Evolutionary conservation across 2,329 filamentous ascomycete genomes (phyloP), one percentile per base, ranked within the genome.

Genomic region (Neofusicoccum kwambonambiense): DNA sequence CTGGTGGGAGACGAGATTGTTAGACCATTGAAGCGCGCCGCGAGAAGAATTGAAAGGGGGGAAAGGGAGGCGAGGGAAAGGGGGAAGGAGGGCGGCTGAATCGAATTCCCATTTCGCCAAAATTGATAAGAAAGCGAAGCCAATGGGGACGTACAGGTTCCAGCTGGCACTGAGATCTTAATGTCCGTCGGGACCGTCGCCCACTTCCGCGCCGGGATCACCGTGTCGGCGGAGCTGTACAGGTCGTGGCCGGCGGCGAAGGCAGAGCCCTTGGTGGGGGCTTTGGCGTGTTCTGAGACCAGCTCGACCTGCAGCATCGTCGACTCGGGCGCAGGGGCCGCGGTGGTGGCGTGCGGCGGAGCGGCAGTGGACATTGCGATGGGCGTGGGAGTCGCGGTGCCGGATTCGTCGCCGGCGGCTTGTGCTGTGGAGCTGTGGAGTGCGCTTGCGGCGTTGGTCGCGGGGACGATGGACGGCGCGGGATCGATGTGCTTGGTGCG

Each of bases 161-260:
- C 93, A 4, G 87, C 90, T 0, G 95, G 95, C 56, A 97, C 90
- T 31, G 93, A 91, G 80, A 99, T 94, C 71, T 89, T 88, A 68
- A 99, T 90, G 72, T 95, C 94, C 0, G 95, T 98, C 72, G 93
- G 90, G 42, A 98, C 93, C 35, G 97, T 81, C 0, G 83, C 92
- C 80, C 96, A 93, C 70, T 93, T 93, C 66, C 91, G 85, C 1
- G 90, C 88, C 0, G 93, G 93, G 64, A 99, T 89, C 2, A 86
- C 85, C 3, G 89, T 89, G 42, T 90, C 86, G 73, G 87, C 87
- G 2, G 92, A 86, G 60, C 83, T 90, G 79, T 97, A 98, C 65
- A 99, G 76, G 78, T 99, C 95, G 80, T 98, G 98, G 41, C 95
- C 95, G 1, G 95, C 95, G 0, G 95, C 92, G 74, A 91, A 93